These are phyloP conservation scores for Fragilariopsis cylindrus DNA, from an alignment of 108 stramenopile species.

Conservation along the genomic window DNA sequence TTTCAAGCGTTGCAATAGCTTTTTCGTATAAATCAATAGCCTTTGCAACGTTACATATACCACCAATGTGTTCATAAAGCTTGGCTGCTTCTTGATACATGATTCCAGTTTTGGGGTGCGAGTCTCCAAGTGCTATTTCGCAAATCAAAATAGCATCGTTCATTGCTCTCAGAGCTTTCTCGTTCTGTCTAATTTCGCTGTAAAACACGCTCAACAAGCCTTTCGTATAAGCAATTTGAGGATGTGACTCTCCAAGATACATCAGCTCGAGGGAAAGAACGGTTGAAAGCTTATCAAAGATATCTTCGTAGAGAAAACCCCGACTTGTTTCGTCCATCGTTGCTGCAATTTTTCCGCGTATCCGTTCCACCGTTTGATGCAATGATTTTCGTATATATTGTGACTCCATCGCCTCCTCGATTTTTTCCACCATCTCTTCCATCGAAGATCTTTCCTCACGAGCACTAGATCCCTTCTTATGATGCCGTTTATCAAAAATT, in stretches of 20 bases:
- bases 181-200: slow-evolving; percentile 16
- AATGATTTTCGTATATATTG: slow-evolving; percentile 25
- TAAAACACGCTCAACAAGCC: slow-evolving; percentile 26
- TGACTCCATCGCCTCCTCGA: slow-evolving; percentile 25
- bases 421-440: slow-evolving; percentile 24
- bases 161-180: slow-evolving; percentile 28
- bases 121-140: slow-evolving; percentile 27
- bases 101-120: slow-evolving; percentile 38
- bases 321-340: slow-evolving; percentile 8
- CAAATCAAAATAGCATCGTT: slow-evolving; percentile 27
- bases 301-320: slow-evolving; percentile 25
- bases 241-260: slow-evolving; percentile 38
- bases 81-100: slow-evolving; percentile 32
- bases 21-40: slow-evolving; percentile 33
- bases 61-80: slow-evolving; percentile 18
- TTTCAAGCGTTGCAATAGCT: slow-evolving; percentile 21
- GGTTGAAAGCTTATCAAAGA: slow-evolving; percentile 22
- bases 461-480: slow-evolving; percentile 4
- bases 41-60: slow-evolving; percentile 15
- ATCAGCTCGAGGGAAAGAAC: slow-evolving; percentile 33
- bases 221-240: slow-evolving; percentile 42
- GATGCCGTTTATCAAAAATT: slow-evolving; percentile 7
- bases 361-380: slow-evolving; percentile 28
- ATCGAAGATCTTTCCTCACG: slow-evolving; percentile 12
- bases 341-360: slow-evolving; percentile 21